Percentiles rank a stretch among this genome's conserved stretches.
phyloP scores from a whole-genome alignment of 2,329 filamentous ascomycete genomes.

The Hypoxylon sp. region DNA sequence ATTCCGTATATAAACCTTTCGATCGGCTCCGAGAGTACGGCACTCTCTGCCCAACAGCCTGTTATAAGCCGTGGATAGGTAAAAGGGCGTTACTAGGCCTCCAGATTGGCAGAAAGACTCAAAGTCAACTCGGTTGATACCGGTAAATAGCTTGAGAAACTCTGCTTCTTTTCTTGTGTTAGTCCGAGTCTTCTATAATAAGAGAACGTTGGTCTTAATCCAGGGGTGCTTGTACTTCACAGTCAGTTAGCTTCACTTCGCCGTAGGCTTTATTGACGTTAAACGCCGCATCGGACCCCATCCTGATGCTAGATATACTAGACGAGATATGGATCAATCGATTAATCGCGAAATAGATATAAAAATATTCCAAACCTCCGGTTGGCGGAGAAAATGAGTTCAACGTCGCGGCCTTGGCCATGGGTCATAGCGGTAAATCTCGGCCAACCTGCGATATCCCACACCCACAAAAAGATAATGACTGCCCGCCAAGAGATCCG shows the following conservation, averaged over 20 bases:
- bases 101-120: conserved; percentile 65
- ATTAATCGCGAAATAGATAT: neutral
- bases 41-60: conserved; percentile 61
- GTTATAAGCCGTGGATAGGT: conserved; percentile 60
- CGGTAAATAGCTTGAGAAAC: conserved; percentile 41
- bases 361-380: neutral
- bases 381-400: conserved; percentile 1
- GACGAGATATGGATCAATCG: neutral
- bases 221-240: conserved; percentile 69
- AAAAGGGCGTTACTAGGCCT: conserved; percentile 67
- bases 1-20: conserved; percentile 57
- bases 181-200: neutral
- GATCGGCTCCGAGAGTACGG: conserved; percentile 67
- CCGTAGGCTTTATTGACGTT: neutral
- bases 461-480: neutral
- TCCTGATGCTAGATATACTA: too few relatives aligned
- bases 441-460: neutral
- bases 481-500: conserved; percentile 15
- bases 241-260: conserved; percentile 62
- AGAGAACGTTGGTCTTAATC: conserved; percentile 56
- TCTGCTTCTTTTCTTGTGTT: neutral
- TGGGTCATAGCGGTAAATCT: neutral
- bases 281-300: too few relatives aligned
- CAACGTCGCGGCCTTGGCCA: neutral
- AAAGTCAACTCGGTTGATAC: conserved; percentile 66